Base-by-base conservation (phyloP, 2,329 filamentous ascomycete genomes). In the Pseudogymnoascus sp. region DNA sequence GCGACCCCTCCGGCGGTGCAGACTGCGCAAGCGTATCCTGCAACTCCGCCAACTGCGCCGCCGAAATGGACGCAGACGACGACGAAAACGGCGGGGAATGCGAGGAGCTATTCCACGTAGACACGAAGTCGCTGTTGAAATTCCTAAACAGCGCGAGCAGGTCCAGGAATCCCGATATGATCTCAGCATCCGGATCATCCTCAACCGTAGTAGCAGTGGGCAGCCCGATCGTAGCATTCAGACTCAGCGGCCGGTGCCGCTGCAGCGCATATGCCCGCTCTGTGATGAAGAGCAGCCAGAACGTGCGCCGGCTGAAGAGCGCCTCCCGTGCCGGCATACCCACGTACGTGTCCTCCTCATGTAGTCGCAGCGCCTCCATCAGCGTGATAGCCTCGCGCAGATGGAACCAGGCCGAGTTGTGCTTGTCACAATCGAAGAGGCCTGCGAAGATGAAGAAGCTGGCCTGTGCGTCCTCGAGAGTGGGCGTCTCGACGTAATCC, bases 331-430 rank as follows among this genome's bases (percentile, higher is more conserved):
- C 2, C 0, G 58, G 48, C 12, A 65, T 39, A 7, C 33, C 60
- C 1, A 4, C 13, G 31, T 73, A 73, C 0, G 70, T 69, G 0
- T 9, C 5, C 27, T 73, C 72, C 52, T 73, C 72, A 1, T 73
- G 68, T 1, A 73, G 58, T 0, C 71, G 66, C 0, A 72, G 61
- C 0, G 69, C 61, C 31, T 73, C 71, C 0, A 73, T 64, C 9
- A 69, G 66, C 0, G 72, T 73, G 1, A 71, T 72, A 0, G 72
- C 62, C 55, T 73, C 71, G 25, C 71, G 63, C 0, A 74, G 36
- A 6, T 74, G 70, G 55, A 69, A 71, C 72, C 72, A 74, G 0
- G 72, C 71, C 0, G 71, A 66, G 13, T 73, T 73, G 12, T 73
- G 71, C 10, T 70, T 73, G 1, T 67, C 69, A 15, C 72, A 59